Conservation (phyloP, 2,329 filamentous ascomycete genomes). For the Fusarium fracticaudum region DNA sequence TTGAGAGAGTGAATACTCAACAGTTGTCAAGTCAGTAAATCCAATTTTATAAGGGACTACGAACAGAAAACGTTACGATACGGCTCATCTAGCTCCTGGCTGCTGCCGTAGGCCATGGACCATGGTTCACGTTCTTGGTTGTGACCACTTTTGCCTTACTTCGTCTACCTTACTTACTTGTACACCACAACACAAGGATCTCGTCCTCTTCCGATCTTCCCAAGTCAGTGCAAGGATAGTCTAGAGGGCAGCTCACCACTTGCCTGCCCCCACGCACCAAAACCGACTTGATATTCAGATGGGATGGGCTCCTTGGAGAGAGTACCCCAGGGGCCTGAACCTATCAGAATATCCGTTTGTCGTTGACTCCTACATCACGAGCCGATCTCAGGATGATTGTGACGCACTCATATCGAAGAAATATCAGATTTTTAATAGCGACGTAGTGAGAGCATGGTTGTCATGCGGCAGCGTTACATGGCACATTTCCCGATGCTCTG, state of each 20-base stretch:
- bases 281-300: slow-evolving; percentile 2
- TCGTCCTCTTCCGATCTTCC: slow-evolving; percentile 23
- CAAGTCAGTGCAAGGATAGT: slow-evolving; percentile 2
- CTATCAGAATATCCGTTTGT: slow-evolving; percentile 14
- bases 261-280: slow-evolving; percentile 24
- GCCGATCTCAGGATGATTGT: slow-evolving; percentile 14
- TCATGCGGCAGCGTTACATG: background rate
- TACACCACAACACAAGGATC: slow-evolving; percentile 1
- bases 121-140: background rate
- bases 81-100: background rate
- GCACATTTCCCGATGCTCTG: background rate
- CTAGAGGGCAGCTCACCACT: slow-evolving; percentile 11
- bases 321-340: slow-evolving; percentile 4
- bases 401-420: slow-evolving; percentile 10
- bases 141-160: background rate
- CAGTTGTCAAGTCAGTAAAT: background rate
- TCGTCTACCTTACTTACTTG: background rate
- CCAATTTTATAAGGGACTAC: background rate
- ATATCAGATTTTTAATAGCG: background rate
- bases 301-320: background rate
- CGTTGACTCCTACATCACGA: slow-evolving; percentile 5
- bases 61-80: background rate
- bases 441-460: background rate
- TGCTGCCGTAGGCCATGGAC: background rate
- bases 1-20: background rate